Conservation (phyloP, 2,329 filamentous ascomycete genomes). For the Penicillium sp. region DNA sequence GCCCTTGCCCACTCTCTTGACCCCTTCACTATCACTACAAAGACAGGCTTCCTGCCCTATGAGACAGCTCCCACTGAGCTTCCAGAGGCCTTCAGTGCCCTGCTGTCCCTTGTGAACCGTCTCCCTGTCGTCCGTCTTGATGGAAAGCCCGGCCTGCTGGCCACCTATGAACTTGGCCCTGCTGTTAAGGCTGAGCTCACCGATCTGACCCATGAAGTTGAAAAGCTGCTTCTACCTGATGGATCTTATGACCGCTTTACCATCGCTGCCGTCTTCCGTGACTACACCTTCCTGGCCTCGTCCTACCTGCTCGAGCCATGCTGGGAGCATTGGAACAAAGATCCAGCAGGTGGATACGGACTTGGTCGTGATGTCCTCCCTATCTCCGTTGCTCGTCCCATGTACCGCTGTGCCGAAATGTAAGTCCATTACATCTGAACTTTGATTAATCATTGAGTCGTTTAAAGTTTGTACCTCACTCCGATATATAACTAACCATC, state of each 20-base stretch:
- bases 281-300: constrained; percentile 89
- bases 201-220: constrained; percentile 72
- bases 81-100: constrained; percentile 70
- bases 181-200: constrained; percentile 74
- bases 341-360: constrained; percentile 70
- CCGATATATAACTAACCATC: constrained; percentile 22
- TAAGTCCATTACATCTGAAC: constrained; percentile 54
- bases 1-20: constrained; percentile 45
- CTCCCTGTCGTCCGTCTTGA: constrained; percentile 78
- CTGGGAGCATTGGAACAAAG: constrained; percentile 67
- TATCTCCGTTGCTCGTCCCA: constrained; percentile 73
- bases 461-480: not conserved
- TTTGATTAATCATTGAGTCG: not conserved
- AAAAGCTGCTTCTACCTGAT: constrained; percentile 58
- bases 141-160: constrained; percentile 76
- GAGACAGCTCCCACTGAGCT: constrained; percentile 52
- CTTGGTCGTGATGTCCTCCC: constrained; percentile 75
- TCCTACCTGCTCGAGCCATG: constrained; percentile 91
- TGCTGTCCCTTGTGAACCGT: constrained; percentile 71
- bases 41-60: constrained; percentile 49
- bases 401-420: constrained; percentile 82
- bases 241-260: constrained; percentile 70
- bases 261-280: constrained; percentile 84
- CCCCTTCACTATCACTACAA: constrained; percentile 51
- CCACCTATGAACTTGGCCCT: constrained; percentile 71